Evolutionary conservation across 768 basidiomycete species (phyloP), one percentile per base, ranked within the genome.

Genomic region (Mycena floridula): DNA sequence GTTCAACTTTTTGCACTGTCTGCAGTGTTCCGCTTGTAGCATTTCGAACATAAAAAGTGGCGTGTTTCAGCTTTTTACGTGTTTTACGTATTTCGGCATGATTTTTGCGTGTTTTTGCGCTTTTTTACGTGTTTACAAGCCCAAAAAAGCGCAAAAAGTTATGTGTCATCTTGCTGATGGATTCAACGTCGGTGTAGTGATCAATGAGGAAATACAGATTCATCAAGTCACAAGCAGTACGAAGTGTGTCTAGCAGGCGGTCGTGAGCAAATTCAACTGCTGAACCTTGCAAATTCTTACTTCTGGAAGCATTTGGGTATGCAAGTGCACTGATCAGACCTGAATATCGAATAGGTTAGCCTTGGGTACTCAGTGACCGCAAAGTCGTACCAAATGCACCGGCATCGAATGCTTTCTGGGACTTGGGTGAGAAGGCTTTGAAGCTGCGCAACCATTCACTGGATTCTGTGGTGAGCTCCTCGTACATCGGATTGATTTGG

Each of bases 211-310:
- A 61, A 50, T 59, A 56, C 6, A 57, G 27, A 46, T 60, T 57
- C 53, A 65, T 65, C 18, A 66, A 42, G 26, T 66, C 65, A 40
- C 59, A 61, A 8, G 44, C 53, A 32, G 50, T 51, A 12, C 63
- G 57, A 25, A 59, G 40, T 20, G 50, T 36, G 18, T 54, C 53
- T 62, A 27, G 30, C 20, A 22, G 9, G 18, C 26, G 25, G 9
- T 36, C n/a, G 25, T 26, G 15, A 48, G 36, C 7, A 7, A 40
- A 25, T 22, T 37, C 18, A 5, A 9, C 28, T 9, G 11, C 9
- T 32, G 11, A 27, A 39, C 21, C 13, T 26, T 12, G 13, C 44
- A 27, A 42, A 16, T 25, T 16, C 11, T 44, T 36, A 51, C 50
- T 37, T 44, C 42, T 45, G 27, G 39, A 30, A 13, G 25, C 39